phyloP scores from a whole-genome alignment of 805 yeast genomes.

The Ogataea nitratoaversa region DNA sequence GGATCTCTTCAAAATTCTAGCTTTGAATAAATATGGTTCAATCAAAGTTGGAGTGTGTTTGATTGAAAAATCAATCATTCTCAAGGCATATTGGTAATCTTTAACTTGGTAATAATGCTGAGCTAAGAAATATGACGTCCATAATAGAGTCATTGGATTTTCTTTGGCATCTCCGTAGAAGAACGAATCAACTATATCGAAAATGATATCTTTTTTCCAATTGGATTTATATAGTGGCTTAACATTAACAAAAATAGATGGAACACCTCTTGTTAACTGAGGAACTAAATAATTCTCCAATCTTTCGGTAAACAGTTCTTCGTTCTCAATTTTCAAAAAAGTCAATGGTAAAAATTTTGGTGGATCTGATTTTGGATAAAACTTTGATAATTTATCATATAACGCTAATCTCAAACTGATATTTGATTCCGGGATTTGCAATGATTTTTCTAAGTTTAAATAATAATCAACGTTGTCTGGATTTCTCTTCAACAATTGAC shows the following conservation, averaged over 20 bases:
- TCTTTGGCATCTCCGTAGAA: slow-evolving; percentile 25
- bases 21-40: slow-evolving; percentile 77
- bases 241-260: slow-evolving; percentile 82
- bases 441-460: slow-evolving; percentile 56
- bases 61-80: slow-evolving; percentile 57
- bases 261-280: slow-evolving; percentile 77
- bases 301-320: slow-evolving; percentile 31
- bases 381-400: slow-evolving; percentile 58
- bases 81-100: slow-evolving; percentile 50
- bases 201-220: slow-evolving; percentile 39
- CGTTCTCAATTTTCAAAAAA: slow-evolving; percentile 52
- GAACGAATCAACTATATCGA: slow-evolving; percentile 50
- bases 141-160: slow-evolving; percentile 46
- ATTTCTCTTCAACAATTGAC: slow-evolving; percentile 73
- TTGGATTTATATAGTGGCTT: slow-evolving; percentile 67
- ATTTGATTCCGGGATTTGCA: slow-evolving; percentile 48
- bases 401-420: slow-evolving; percentile 49
- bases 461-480: slow-evolving; percentile 77
- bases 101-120: slow-evolving; percentile 66
- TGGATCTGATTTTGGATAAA: slow-evolving; percentile 83
- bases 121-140: slow-evolving; percentile 76
- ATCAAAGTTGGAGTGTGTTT: slow-evolving; percentile 78
- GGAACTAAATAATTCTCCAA: slow-evolving; percentile 51
- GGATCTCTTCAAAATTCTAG: slow-evolving; percentile 69
- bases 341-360: slow-evolving; percentile 75